phyloP scores from a whole-genome alignment of 176 grass and related monocot genomes.

The Musa troglodytarum region DNA sequence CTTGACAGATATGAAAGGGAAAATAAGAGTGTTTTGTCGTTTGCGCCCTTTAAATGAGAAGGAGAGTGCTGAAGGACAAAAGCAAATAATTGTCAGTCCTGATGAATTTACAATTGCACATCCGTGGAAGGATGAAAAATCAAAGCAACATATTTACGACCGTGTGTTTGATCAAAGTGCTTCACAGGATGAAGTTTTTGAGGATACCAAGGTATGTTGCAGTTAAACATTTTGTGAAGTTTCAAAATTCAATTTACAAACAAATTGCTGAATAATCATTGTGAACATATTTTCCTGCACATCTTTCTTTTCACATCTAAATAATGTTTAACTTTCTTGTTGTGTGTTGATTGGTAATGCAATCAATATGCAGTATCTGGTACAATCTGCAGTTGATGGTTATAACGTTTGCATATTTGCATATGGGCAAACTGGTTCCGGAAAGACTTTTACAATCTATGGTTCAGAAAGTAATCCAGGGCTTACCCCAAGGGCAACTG shows the following conservation, averaged over 20 bases:
- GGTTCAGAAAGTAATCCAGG: slow-evolving; percentile 83
- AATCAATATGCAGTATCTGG: slow-evolving; percentile 67
- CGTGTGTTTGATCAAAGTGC: slow-evolving; percentile 69
- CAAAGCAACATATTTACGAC: slow-evolving; percentile 91
- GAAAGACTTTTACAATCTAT: slow-evolving; percentile 96
- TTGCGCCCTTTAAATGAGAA: slow-evolving; percentile 72
- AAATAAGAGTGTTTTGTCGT: slow-evolving; percentile 93
- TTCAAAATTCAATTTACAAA: neutral
- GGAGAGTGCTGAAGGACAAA: slow-evolving; percentile 56
- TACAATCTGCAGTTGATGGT: slow-evolving; percentile 97
- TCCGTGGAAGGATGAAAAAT: slow-evolving; percentile 99
- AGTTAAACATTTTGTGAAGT: neutral
- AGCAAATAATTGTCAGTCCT: slow-evolving; percentile 46
- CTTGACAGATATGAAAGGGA: slow-evolving; percentile 92
- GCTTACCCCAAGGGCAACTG: slow-evolving; percentile 77
- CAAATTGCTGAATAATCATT: too few species aligned
- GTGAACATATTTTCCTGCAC: too few species aligned
- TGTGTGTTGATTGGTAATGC: neutral
- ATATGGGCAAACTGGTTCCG: slow-evolving; percentile 98
- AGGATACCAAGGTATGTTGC: slow-evolving; percentile 73
- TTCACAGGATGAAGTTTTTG: slow-evolving; percentile 84
- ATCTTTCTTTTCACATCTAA: neutral
- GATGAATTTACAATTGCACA: slow-evolving; percentile 96
- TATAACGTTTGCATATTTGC: slow-evolving; percentile 99
- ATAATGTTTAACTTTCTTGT: neutral